These are phyloP conservation scores for Coemansia sp. DNA, from an alignment of 192 early-diverging fungal genomes.

Conservation along the genomic window DNA sequence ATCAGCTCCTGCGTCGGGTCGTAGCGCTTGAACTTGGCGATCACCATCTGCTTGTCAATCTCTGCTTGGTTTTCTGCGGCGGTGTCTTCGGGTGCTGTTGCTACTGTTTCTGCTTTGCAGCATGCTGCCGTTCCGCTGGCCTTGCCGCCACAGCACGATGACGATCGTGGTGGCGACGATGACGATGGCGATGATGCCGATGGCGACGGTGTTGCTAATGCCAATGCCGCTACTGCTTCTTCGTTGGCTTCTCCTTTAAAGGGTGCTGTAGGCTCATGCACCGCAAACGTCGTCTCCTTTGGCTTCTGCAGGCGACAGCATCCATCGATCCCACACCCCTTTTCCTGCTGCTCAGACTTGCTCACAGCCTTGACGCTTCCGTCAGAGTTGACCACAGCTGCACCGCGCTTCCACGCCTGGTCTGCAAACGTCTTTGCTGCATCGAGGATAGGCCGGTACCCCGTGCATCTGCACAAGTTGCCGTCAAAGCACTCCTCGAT, in stretches of 20 bases:
- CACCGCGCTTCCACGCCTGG: slow-evolving; percentile 46
- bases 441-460: slow-evolving; percentile 84
- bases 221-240: neutral
- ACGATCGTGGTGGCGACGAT: no score
- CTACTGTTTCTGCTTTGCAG: slow-evolving; percentile 14
- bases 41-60: slow-evolving; percentile 32
- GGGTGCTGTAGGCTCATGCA: slow-evolving; percentile 16
- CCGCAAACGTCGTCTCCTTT: neutral
- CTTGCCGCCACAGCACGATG: neutral
- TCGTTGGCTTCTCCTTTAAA: neutral
- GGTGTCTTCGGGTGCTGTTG: neutral
- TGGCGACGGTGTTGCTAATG: neutral
- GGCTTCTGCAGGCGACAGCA: slow-evolving; percentile 52
- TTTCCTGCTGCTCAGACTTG: slow-evolving; percentile 1
- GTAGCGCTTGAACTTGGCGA: slow-evolving; percentile 60
- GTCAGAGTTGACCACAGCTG: slow-evolving; percentile 6
- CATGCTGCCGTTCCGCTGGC: slow-evolving; percentile 6
- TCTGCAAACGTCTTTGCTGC: slow-evolving; percentile 72
- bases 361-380: slow-evolving; percentile 28
- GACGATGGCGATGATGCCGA: neutral
- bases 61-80: slow-evolving; percentile 25
- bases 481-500: slow-evolving; percentile 86
- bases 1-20: slow-evolving; percentile 66
- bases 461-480: slow-evolving; percentile 90
- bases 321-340: slow-evolving; percentile 51